Conservation (phyloP, 768 basidiomycete species). For the Podaxis pistillaris region DNA sequence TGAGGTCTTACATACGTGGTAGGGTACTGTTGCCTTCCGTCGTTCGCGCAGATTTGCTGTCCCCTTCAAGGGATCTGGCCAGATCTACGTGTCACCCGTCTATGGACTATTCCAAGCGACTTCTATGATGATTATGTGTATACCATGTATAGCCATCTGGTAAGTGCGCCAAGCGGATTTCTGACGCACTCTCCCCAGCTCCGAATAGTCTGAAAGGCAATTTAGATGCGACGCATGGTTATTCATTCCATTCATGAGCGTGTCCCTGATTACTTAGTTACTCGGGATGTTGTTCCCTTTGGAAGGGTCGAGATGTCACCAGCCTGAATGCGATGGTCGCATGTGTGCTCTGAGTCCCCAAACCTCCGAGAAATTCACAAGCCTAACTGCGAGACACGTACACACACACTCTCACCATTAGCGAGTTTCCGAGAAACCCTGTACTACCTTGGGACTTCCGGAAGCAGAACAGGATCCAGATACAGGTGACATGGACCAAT, state of each 20-base stretch:
- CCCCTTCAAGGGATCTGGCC: slow-evolving; percentile 7
- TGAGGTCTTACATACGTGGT: background rate
- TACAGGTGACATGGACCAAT: background rate
- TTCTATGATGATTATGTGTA: background rate
- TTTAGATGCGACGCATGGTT: background rate
- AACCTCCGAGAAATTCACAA: background rate
- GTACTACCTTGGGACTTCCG: background rate
- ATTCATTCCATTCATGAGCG: background rate
- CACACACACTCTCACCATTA: background rate
- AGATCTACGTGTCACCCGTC: background rate
- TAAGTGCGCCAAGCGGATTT: background rate
- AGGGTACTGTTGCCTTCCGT: background rate
- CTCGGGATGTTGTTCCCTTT: background rate
- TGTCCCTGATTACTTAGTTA: background rate
- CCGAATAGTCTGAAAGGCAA: background rate
- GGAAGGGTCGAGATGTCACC: background rate
- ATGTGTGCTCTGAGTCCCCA: background rate
- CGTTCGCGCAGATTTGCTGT: slow-evolving; percentile 9
- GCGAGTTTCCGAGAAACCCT: background rate
- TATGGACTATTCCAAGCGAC: background rate
- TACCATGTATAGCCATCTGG: background rate
- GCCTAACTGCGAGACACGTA: background rate
- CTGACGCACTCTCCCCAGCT: slow-evolving; percentile 1
- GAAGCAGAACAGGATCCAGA: background rate
- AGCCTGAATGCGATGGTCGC: background rate